Evolutionary conservation across 2,329 filamentous ascomycete genomes (phyloP).

Genomic region (Arachnomyces sp.): DNA sequence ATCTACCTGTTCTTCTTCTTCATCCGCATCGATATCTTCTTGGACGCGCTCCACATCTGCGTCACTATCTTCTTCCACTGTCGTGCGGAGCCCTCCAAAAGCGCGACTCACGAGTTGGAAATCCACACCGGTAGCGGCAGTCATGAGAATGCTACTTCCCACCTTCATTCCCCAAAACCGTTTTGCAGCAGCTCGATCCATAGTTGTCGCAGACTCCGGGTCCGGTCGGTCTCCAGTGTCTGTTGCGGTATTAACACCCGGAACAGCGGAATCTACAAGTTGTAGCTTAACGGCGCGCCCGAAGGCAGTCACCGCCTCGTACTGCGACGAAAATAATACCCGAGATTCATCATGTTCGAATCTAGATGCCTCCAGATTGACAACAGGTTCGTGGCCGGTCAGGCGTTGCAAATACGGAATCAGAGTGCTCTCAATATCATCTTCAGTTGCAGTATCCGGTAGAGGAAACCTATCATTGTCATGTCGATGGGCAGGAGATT

Average conservation of each 20-base stretch:
- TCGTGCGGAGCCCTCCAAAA: conserved; percentile 52
- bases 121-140: conserved; percentile 48
- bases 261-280: conserved; percentile 43
- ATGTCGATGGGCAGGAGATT: conserved; percentile 32
- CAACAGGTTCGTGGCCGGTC: conserved; percentile 43
- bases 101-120: conserved; percentile 53
- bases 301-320: conserved; percentile 51
- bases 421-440: conserved; percentile 50
- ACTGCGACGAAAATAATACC: conserved; percentile 46
- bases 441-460: conserved; percentile 40
- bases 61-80: conserved; percentile 29
- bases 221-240: conserved; percentile 3
- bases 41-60: conserved; percentile 37
- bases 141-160: conserved; percentile 52
- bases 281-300: conserved; percentile 46
- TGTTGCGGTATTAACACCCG: conserved; percentile 23
- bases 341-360: conserved; percentile 51
- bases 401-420: conserved; percentile 53
- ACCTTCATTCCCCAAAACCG: conserved; percentile 55
- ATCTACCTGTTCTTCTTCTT: conserved; percentile 38
- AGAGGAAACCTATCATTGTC: conserved; percentile 46
- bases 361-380: conserved; percentile 51
- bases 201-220: conserved; percentile 17
- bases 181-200: conserved; percentile 38
- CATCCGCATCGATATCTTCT: conserved; percentile 39